A percentile compares a stretch with the other conserved stretches of the same genome.
Conservation (phyloP, 345 rosid genomes). For the Eucalyptus regnans region DNA sequence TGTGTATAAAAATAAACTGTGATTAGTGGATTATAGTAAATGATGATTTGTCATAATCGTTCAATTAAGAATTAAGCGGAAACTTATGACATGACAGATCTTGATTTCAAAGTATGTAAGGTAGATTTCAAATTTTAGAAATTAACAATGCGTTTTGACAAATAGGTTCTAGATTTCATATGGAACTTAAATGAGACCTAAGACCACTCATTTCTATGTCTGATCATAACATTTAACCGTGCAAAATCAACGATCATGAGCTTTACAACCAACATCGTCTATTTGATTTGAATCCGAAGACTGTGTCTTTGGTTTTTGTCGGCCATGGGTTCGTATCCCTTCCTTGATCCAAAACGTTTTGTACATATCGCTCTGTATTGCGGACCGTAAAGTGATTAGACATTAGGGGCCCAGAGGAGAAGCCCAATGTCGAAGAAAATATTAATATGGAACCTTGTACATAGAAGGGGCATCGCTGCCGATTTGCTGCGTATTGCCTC, state of each 20-base stretch:
- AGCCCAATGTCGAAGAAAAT: neutral
- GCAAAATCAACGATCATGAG: neutral
- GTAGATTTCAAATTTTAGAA: too few species aligned
- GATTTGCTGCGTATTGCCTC: neutral
- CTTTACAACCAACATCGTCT: neutral
- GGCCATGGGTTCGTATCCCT: neutral
- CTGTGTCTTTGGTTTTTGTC: neutral
- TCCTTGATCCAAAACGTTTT: neutral
- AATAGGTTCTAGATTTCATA: accelerated
- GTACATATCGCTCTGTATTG: too few species aligned
- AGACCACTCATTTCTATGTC: too few species aligned
- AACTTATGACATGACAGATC: too few species aligned
- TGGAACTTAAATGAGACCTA: too few species aligned
- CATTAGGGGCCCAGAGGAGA: neutral
- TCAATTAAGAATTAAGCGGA: too few species aligned
- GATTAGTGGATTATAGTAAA: accelerated
- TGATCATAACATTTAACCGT: neutral
- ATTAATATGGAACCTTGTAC: neutral
- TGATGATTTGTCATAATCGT: too few species aligned
- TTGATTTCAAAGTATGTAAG: too few species aligned
- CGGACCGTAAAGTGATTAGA: neutral
- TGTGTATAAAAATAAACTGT: accelerated
- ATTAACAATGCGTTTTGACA: accelerated
- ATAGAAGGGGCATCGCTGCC: neutral
- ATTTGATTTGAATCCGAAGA: neutral